A percentile compares a stretch with the other conserved stretches of the same genome.
Conservation (phyloP, 2,329 filamentous ascomycete genomes). For the Neurospora sp. region DNA sequence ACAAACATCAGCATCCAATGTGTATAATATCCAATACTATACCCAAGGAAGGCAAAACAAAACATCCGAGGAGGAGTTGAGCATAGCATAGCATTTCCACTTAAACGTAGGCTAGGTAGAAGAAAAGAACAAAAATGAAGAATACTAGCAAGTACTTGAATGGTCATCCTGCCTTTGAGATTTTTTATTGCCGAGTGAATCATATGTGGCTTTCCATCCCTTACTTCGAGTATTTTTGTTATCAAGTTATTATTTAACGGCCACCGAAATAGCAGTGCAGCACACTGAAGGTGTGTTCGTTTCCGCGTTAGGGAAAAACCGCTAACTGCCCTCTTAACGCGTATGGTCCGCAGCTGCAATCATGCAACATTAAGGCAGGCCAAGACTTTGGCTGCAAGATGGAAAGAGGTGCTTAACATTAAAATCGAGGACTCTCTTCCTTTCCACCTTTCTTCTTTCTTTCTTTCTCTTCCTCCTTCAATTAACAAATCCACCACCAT, state of each 20-base stretch:
- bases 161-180: not conserved
- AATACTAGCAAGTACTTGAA: not conserved
- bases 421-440: no score
- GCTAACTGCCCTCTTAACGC: no score
- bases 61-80: not conserved
- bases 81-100: not conserved
- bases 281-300: no score
- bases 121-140: not conserved
- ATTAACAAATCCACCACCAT: no score
- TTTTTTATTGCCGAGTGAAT: not conserved
- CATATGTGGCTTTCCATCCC: not conserved
- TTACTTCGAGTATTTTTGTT: not conserved
- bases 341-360: no score
- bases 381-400: no score
- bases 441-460: no score
- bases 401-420: no score
- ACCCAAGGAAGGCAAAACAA: not conserved
- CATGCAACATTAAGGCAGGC: no score
- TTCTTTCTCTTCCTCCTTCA: no score
- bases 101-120: not conserved
- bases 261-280: no score
- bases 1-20: not conserved
- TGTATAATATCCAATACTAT: not conserved
- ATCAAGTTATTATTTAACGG: not conserved
- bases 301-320: no score